phyloP scores from a whole-genome alignment of 768 basidiomycete genomes.

The Pulveroboletus sp. region DNA sequence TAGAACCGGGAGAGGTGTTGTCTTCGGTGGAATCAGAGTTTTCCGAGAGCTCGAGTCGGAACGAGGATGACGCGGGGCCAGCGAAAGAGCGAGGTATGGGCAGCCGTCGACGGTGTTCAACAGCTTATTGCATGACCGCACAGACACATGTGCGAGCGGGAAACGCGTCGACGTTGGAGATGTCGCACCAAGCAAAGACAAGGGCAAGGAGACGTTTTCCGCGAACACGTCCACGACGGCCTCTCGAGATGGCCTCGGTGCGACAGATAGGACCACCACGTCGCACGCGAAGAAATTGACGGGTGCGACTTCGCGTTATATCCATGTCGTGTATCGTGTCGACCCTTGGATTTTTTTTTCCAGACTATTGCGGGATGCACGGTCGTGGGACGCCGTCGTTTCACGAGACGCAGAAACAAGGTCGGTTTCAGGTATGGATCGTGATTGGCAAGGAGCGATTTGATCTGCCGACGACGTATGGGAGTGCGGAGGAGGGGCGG shows the following conservation, averaged over 20 bases:
- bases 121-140: not conserved
- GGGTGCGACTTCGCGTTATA: conserved; percentile 1
- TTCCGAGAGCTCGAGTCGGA: conserved; percentile 21
- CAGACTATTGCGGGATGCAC: conserved; percentile 20
- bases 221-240: not conserved
- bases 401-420: conserved; percentile 21
- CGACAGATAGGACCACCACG: not conserved
- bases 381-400: conserved; percentile 31
- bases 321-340: not conserved
- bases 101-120: not conserved
- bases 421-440: conserved; percentile 42
- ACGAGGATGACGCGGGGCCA: conserved; percentile 11
- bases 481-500: conserved; percentile 35
- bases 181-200: not conserved
- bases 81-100: conserved; percentile 11
- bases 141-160: not conserved
- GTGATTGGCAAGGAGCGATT: conserved; percentile 40
- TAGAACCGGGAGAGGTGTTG: conserved; percentile 26
- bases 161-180: too few species aligned
- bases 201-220: conserved; percentile 9
- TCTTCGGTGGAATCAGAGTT: conserved; percentile 23
- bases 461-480: conserved; percentile 40
- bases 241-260: not conserved
- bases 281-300: conserved; percentile 17
- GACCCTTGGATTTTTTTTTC: not conserved